Evolutionary conservation across 352 stramenopile genomes (phyloP), one percentile per base, ranked within the genome.

Genomic region (Thraustotheca clavata): DNA sequence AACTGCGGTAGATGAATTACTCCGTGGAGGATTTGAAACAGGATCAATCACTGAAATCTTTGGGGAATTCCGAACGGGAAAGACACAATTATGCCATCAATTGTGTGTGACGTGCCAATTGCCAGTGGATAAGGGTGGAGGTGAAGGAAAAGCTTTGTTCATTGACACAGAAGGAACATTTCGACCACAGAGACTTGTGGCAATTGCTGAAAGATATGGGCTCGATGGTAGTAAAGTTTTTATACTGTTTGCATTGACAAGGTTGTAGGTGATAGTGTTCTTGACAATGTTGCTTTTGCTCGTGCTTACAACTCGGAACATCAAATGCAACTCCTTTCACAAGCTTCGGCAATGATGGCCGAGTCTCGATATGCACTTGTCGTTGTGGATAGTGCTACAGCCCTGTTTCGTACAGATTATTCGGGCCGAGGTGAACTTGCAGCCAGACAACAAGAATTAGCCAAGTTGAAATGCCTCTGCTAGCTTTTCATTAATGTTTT

Each of bases 91-190:
- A 39, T 99, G 97, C 70, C 97, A 99, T 70, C 98, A 98, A 60
- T 80, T 99, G 0, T 99, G 97, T 73, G 96, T 99, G 34, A 99
- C 96, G 36, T 99, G 95, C 70, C 97, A 99, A 78, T 83, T 99
- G 43, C 89, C 95, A 1, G 84, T 99, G 62, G 95, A 97, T 62
- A 90, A 98, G 38, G 97, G 97, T 46, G 97, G 97, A 48, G 97
- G 95, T 4, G 96, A 99, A 77, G 97, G 97, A 41, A 96, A 98
- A 71, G 95, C 96, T 20, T 95, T 99, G 50, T 99, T 94, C 73
- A 99, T 99, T 68, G 97, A 99, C 73, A 99, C 97, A 3, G 97
- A 99, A 80, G 97, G 97, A 38, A 99, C 95, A 0, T 99, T 99
- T 71, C 92, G 97, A 49, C 97, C 97, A 3, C 79, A 98, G 69